Percentiles rank a stretch among this genome's conserved stretches.
phyloP scores from a whole-genome alignment of 2,329 filamentous ascomycete genomes.

The Penicillium psychrosexuale region DNA sequence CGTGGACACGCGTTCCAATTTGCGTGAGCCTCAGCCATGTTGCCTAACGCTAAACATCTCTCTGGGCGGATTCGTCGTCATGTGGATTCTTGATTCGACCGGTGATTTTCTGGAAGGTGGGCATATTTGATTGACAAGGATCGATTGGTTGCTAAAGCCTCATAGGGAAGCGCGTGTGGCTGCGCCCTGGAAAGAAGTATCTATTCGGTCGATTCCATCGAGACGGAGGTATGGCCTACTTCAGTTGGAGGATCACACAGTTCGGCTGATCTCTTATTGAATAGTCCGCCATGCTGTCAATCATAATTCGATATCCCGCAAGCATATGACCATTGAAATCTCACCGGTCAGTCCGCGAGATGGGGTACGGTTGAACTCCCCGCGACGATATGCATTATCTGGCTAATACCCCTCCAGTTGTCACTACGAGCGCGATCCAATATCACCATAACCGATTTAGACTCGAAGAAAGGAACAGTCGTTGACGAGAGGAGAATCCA shows the following conservation, averaged over 20 bases:
- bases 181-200: conserved; percentile 79
- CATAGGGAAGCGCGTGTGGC: conserved; percentile 71
- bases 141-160: conserved; percentile 9
- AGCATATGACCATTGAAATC: conserved; percentile 78
- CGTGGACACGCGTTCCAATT: conserved; percentile 36
- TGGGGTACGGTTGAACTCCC: conserved; percentile 52
- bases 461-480: conserved; percentile 79
- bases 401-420: conserved; percentile 45
- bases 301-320: conserved; percentile 80
- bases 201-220: conserved; percentile 74
- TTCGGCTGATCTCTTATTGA: not conserved
- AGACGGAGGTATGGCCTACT: conserved; percentile 53
- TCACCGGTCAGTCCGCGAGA: conserved; percentile 62
- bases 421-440: conserved; percentile 64
- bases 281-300: conserved; percentile 68
- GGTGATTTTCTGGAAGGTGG: conserved; percentile 47
- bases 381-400: not conserved
- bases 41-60: conserved; percentile 10
- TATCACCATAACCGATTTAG: conserved; percentile 71
- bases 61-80: conserved; percentile 30
- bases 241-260: not conserved
- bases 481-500: conserved; percentile 71
- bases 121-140: conserved; percentile 38
- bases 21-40: conserved; percentile 10
- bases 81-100: conserved; percentile 63